Evolutionary conservation across 371 early-diverging fungal species (phyloP), one percentile per base, ranked within the genome.

Genomic region (Blakeslea trispora): DNA sequence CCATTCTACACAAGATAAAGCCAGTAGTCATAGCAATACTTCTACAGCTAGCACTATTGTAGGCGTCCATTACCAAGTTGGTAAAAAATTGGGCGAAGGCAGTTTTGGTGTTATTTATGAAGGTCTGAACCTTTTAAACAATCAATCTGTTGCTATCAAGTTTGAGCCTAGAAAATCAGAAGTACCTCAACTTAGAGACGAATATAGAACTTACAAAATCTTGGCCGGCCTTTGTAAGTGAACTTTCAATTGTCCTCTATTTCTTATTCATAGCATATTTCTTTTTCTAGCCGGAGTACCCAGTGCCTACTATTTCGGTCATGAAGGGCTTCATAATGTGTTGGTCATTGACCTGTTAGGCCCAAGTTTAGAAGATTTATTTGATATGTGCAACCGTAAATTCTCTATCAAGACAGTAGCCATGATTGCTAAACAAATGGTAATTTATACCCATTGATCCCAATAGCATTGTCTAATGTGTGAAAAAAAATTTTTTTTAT

Each of bases 331-430:
- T 24, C 93, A 97, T 70, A 96, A 95, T 72, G 84, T 96, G n/a
- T 82, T 98, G 14, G 92, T 96, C 59, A 95, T 99, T 64, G 99
- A 99, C 71, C 74, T 99, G 61, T 85, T 99, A n/a, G 99, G 99
- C 5, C 94, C 93, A 6, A 91, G 92, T 59, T 79, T 99, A 15
- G 99, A 99, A 70, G 96, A 99, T 72, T 80, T 98, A 63, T 99
- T 99, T 81, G 96, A 95, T 64, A 82, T 92, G 72, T 97, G 98
- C 67, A 81, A 88, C 19, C 84, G 97, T 54, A 88, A 90, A 65
- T 95, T 99, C 62, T 77, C 89, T 22, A 76, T 93, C 51, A 96
- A 98, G 72, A 98, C 99, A 0, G 91, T 94, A 3, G 92, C 95
- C 55, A 94, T 97, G 93, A 77, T 96, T 39, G 99, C 98, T 24